Evolutionary conservation across 2,329 filamentous ascomycete species (phyloP).

Genomic region (Diaporthe amygdali): DNA sequence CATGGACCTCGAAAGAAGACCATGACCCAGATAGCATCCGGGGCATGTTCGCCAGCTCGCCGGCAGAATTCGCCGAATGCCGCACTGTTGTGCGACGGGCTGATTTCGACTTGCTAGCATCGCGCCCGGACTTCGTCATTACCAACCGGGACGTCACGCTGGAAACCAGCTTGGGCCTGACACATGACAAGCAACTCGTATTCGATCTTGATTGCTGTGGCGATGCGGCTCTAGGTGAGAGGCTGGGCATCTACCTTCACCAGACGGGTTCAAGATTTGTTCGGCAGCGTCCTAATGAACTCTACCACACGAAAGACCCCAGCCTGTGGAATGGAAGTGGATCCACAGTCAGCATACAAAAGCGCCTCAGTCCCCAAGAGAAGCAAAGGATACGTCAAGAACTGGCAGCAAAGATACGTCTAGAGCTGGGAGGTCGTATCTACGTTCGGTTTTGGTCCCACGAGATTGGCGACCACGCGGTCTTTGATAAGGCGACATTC

Average conservation of each 20-base stretch:
- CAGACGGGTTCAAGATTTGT: not conserved
- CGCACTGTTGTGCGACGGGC: not conserved
- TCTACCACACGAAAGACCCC: not conserved
- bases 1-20: slow-evolving; percentile 17
- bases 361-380: not conserved
- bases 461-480: not conserved
- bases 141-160: not conserved
- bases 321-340: not conserved
- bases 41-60: slow-evolving; percentile 22
- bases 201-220: not conserved
- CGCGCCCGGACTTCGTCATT: not conserved
- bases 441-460: not conserved
- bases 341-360: not conserved
- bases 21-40: slow-evolving; percentile 9
- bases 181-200: not conserved
- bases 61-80: slow-evolving; percentile 17
- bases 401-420: not conserved
- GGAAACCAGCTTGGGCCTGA: not conserved
- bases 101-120: not conserved
- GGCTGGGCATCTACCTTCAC: not conserved
- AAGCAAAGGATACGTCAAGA: not conserved
- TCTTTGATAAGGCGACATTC: not conserved
- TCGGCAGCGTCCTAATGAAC: not conserved
- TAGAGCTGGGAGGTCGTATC: not conserved
- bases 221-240: not conserved